phyloP scores from a whole-genome alignment of 352 stramenopile species.

The Pythium sukuiense region DNA sequence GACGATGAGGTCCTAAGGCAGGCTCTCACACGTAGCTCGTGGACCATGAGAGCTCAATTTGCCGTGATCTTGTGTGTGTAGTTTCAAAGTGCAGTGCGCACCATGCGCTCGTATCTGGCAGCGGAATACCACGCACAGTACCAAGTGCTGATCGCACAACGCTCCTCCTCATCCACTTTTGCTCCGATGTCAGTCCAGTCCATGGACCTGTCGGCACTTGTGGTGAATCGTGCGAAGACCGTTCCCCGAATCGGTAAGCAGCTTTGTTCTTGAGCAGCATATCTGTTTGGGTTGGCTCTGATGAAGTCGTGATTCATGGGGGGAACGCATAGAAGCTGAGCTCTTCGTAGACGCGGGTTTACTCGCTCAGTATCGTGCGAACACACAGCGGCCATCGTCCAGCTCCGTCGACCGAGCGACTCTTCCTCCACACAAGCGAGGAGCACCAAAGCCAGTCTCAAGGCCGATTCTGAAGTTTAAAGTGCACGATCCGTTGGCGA shows the following conservation, averaged over 20 bases:
- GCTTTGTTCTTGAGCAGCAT: neutral
- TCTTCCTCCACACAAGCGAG: neutral
- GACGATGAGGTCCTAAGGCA: conserved; percentile 40
- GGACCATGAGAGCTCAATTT: neutral
- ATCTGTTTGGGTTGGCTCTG: too few species aligned
- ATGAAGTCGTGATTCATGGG: neutral
- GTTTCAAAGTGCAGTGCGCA: conserved; percentile 50
- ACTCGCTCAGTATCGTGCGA: neutral
- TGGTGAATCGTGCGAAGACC: conserved; percentile 50
- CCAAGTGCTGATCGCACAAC: conserved; percentile 41
- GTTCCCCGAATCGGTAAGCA: conserved; percentile 56
- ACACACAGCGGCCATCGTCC: neutral
- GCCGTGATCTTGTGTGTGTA: conserved; percentile 14
- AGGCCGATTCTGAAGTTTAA: conserved; percentile 8
- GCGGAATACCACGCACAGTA: conserved; percentile 31
- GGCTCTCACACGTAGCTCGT: neutral
- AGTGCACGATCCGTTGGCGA: conserved; percentile 17
- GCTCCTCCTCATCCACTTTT: neutral
- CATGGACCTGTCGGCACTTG: conserved; percentile 34
- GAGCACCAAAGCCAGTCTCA: neutral
- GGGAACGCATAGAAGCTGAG: conserved; percentile 19
- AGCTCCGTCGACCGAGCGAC: neutral
- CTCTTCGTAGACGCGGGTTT: conserved; percentile 12
- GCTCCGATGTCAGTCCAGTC: neutral
- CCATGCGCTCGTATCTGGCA: conserved; percentile 45